Conservation (phyloP, 2,329 filamentous ascomycete genomes). For the Aspergillus eucalypticola region DNA sequence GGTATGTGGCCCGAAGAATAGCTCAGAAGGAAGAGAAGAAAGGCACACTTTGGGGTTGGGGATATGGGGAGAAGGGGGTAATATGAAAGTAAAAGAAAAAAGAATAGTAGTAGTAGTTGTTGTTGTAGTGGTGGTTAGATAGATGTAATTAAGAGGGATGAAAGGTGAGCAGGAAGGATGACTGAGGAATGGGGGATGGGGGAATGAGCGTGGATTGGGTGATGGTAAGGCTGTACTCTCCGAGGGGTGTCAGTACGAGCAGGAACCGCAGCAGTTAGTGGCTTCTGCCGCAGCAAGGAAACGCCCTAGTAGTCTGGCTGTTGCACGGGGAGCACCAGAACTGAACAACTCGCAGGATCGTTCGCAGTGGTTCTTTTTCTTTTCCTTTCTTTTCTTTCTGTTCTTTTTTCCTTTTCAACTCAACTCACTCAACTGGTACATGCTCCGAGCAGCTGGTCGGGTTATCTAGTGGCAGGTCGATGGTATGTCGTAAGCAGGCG, state of each 20-base stretch:
- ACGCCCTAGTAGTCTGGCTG: neutral
- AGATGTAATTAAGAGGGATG: neutral
- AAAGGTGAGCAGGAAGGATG: constrained; percentile 5
- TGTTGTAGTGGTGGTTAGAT: neutral
- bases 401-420: neutral
- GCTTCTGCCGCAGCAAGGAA: neutral
- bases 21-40: constrained; percentile 1
- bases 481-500: neutral
- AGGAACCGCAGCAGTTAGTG: neutral
- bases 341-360: too few relatives aligned
- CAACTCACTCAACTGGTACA: neutral
- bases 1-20: constrained; percentile 10
- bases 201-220: constrained; percentile 1
- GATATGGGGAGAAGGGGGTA: neutral
- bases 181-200: neutral
- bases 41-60: neutral
- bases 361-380: neutral
- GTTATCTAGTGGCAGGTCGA: neutral
- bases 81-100: neutral
- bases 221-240: constrained; percentile 3
- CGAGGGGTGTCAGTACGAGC: neutral
- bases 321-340: neutral
- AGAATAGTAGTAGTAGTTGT: neutral
- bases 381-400: neutral
- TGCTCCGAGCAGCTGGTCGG: neutral